Percentiles rank a stretch among this genome's conserved stretches.
Evolutionary conservation across 306 rosid species (phyloP).

Genomic region (Abrus precatorius): DNA sequence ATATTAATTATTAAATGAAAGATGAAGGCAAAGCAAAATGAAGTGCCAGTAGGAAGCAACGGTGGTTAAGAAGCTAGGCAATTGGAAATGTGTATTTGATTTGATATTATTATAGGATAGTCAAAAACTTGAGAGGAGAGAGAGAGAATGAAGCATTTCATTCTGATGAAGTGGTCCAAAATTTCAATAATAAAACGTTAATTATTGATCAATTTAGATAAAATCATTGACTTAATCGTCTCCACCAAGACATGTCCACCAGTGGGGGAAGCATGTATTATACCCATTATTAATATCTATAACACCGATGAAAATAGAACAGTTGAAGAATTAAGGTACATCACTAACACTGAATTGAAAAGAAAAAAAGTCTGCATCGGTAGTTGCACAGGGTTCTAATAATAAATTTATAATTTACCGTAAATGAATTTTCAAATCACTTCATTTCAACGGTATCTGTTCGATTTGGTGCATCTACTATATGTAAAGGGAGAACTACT

Average conservation of each 20-base stretch:
- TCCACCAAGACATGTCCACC: slow-evolving; percentile 37
- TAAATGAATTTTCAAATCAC: not conserved
- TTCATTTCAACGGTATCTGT: not conserved
- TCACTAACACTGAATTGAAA: not conserved
- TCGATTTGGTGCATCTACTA: not conserved
- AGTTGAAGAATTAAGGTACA: slow-evolving; percentile 18
- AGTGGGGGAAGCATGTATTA: slow-evolving; percentile 38
- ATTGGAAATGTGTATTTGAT: slow-evolving; percentile 8
- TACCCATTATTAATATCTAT: slow-evolving; percentile 27
- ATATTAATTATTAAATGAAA: slow-evolving; percentile 13
- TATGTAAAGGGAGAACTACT: too few species aligned
- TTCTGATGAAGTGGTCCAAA: slow-evolving; percentile 29
- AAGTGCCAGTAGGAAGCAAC: slow-evolving; percentile 17
- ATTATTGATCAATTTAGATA: slow-evolving; percentile 30
- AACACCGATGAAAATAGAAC: not conserved
- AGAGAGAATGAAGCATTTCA: slow-evolving; percentile 21
- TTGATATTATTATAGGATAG: slow-evolving; percentile 24
- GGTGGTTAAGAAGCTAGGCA: slow-evolving; percentile 36
- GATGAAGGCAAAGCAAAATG: not conserved
- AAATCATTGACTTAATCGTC: slow-evolving; percentile 49
- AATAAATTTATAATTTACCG: slow-evolving; percentile 13
- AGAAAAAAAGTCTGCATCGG: not conserved
- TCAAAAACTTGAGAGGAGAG: not conserved
- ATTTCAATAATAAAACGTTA: slow-evolving; percentile 32
- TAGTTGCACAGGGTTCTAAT: slow-evolving; percentile 10